Base-by-base conservation (phyloP, 495 filamentous ascomycete species). In the Hapsidospora chrysogenum region DNA sequence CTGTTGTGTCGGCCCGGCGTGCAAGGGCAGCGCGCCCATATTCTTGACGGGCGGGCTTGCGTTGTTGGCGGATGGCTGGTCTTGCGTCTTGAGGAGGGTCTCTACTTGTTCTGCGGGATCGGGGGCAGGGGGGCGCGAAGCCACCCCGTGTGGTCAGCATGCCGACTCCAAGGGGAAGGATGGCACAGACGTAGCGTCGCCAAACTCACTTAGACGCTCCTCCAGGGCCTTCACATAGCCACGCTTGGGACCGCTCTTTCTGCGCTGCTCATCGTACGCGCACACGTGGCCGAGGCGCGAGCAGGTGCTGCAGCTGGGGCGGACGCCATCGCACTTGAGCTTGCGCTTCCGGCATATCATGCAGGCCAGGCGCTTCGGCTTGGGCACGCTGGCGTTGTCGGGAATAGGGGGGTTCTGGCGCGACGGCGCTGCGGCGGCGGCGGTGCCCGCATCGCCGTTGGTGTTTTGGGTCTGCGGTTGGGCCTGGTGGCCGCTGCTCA, bases 171-270 rank as follows among this genome's bases (percentile, higher is more conserved):
- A n/a, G n/a, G n/a, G n/a, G n/a, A n/a, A n/a, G n/a, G n/a, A n/a
- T n/a, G n/a, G n/a, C n/a, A n/a, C n/a, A n/a, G n/a, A n/a, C n/a
- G n/a, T n/a, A n/a, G n/a, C n/a, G n/a, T n/a, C n/a, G n/a, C n/a
- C n/a, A n/a, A n/a, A n/a, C 74, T 51, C 66, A 95, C 87, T 85
- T 48, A 99, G 58, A 47, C 92, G 72, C 39, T 92, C 87, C 59
- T 96, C 92, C 50, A 99, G 52, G 35, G 86, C 84, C 64, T 96
- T 99, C 39, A 99, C 92, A 56, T 99, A 96, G 41, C 89, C 89
- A 51, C 92, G 70, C 62, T 96, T 99, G 3, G 89, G 89, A 7
- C 89, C 89, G 54, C 89, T 96, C 68, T 99, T 99, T 60, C 85
- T 82, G 51, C 89, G 73, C 33, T 86, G 78, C 58, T 99, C 89